Evolutionary conservation across 345 rosid species (phyloP).

Genomic region (Chamaenerion angustifolium): DNA sequence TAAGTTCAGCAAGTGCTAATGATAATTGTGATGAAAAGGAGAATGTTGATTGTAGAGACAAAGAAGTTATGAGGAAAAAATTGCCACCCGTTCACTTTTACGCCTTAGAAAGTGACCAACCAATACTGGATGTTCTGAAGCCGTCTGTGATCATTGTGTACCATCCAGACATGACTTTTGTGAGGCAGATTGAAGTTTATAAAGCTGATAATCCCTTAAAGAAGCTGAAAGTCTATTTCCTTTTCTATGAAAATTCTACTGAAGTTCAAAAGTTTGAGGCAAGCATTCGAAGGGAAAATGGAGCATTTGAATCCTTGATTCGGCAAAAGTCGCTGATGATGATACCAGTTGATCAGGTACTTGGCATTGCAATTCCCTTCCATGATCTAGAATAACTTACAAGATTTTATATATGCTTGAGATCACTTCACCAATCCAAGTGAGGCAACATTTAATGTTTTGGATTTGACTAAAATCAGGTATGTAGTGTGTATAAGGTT

Average conservation of each 20-base stretch:
- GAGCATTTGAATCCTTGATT: conserved; percentile 90
- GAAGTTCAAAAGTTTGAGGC: conserved; percentile 96
- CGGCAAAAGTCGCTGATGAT: conserved; percentile 93
- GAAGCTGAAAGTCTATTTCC: conserved; percentile 73
- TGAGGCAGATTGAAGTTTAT: conserved; percentile 85
- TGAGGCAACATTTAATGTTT: not conserved
- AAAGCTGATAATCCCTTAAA: conserved; percentile 79
- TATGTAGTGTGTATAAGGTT: no score
- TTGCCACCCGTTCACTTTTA: conserved; percentile 68
- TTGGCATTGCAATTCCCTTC: conserved; percentile 3
- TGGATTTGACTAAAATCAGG: not conserved
- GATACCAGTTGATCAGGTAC: conserved; percentile 91
- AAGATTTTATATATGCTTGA: not conserved
- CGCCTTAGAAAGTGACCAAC: conserved; percentile 68
- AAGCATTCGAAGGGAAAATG: conserved; percentile 80
- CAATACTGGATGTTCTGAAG: conserved; percentile 61
- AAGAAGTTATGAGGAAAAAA: conserved; percentile 14
- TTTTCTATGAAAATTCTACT: conserved; percentile 83
- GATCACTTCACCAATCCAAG: not conserved
- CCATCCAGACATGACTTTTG: conserved; percentile 82
- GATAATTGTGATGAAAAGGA: conserved; percentile 12
- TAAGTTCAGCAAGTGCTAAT: conserved; percentile 10
- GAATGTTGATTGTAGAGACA: conserved; percentile 6
- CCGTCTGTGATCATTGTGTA: conserved; percentile 78
- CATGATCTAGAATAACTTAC: not conserved